A percentile compares a stretch with the other conserved stretches of the same genome.
These are phyloP conservation scores for Umbellularia californica DNA, from an alignment of 164 flowering plant species.

Conservation along the genomic window DNA sequence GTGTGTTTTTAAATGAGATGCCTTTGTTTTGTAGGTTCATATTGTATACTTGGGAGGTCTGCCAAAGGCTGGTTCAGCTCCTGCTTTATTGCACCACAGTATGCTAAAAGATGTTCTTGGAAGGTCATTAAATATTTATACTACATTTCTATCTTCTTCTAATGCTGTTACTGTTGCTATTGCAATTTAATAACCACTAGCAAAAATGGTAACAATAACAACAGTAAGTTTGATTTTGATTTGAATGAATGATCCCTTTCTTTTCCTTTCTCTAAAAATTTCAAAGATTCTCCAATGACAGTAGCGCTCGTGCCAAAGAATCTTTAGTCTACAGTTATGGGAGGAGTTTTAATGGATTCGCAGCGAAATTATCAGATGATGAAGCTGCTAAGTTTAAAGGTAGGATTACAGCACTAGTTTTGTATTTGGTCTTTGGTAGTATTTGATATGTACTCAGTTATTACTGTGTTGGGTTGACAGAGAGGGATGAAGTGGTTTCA, in stretches of 20 bases:
- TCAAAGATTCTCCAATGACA: slow-evolving; percentile 3
- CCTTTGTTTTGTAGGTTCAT: neutral
- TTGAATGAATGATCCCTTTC: too few relatives aligned
- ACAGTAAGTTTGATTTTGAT: neutral
- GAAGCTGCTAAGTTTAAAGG: slow-evolving; percentile 39
- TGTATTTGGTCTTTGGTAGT: neutral
- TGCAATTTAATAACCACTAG: neutral
- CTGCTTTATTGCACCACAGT: neutral
- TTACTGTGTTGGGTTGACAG: slow-evolving; percentile 15
- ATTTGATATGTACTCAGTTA: neutral
- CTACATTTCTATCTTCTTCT: neutral
- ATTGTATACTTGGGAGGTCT: neutral
- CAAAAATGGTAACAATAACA: neutral
- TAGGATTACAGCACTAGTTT: slow-evolving; percentile 8
- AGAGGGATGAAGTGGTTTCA: slow-evolving; percentile 43
- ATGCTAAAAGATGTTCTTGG: neutral
- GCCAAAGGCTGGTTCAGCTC: neutral
- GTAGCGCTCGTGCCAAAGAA: slow-evolving; percentile 21
- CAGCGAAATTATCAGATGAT: slow-evolving; percentile 34
- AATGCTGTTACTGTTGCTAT: neutral
- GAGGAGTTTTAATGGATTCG: slow-evolving; percentile 47
- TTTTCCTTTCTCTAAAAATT: too few relatives aligned
- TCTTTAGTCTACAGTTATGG: slow-evolving; percentile 36
- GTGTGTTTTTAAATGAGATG: neutral
- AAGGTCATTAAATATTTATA: neutral